phyloP scores from a whole-genome alignment of 345 rosid genomes.

The Excoecaria agallocha region DNA sequence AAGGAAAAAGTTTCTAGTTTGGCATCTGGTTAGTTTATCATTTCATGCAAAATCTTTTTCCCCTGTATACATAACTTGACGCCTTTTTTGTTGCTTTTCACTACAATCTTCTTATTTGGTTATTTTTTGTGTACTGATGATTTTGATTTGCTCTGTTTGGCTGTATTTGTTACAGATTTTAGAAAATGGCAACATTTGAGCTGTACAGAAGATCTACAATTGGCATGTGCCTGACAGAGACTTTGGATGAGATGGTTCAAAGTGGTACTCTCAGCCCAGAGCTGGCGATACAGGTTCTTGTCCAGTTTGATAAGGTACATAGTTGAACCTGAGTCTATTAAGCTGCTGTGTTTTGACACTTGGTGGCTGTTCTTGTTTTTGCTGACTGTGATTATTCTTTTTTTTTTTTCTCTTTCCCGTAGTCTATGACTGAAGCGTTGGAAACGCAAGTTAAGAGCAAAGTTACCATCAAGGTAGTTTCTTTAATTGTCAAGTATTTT shows the following conservation, averaged over 20 bases:
- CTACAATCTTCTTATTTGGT: background rate
- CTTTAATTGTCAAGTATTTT: background rate
- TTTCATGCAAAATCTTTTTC: background rate
- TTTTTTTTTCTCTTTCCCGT: conserved; percentile 9
- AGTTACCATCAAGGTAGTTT: conserved; percentile 70
- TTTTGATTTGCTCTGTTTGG: background rate
- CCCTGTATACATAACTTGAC: background rate
- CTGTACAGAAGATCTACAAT: conserved; percentile 92
- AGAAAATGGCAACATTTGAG: conserved; percentile 89
- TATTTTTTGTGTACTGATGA: background rate
- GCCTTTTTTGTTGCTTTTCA: background rate
- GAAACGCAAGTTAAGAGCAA: conserved; percentile 92
- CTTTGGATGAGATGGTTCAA: conserved; percentile 93
- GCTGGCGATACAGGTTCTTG: conserved; percentile 93
- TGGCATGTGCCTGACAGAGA: conserved; percentile 96
- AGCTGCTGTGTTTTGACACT: background rate
- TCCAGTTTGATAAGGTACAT: conserved; percentile 87
- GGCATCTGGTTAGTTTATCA: background rate
- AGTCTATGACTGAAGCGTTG: conserved; percentile 98
- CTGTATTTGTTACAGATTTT: conserved; percentile 28
- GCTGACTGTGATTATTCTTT: background rate
- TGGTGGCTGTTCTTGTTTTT: background rate
- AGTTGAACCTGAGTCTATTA: background rate
- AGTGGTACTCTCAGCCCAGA: conserved; percentile 89
- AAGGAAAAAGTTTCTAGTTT: background rate